Conservation (phyloP, 202 grass and related monocot species). For the Digitaria exilis region DNA sequence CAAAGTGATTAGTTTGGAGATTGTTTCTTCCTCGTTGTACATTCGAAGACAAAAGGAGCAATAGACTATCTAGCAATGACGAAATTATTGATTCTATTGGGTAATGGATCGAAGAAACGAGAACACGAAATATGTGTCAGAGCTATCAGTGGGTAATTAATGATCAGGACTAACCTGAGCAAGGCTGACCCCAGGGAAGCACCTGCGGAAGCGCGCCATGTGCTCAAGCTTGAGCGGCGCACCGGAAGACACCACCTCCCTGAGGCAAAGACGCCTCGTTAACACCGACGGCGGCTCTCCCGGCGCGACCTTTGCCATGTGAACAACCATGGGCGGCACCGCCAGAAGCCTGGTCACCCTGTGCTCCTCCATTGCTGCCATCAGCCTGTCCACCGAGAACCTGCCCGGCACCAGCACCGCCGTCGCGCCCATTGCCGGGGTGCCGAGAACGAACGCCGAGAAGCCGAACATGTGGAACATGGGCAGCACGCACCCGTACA, state of each 20-base stretch:
- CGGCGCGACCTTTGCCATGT: constrained; percentile 25
- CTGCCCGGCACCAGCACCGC: constrained; percentile 36
- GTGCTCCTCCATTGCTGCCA: constrained; percentile 27
- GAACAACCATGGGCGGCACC: constrained; percentile 50
- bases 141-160: too few relatives aligned
- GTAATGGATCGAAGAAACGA: too few relatives aligned
- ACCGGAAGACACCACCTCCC: constrained; percentile 46
- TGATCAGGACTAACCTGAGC: constrained; percentile 21
- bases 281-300: background rate
- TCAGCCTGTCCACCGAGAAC: constrained; percentile 29
- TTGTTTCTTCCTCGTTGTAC: too few relatives aligned
- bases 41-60: too few relatives aligned
- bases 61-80: too few relatives aligned
- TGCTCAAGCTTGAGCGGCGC: constrained; percentile 33
- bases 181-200: constrained; percentile 31
- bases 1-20: too few relatives aligned
- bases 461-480: constrained; percentile 61
- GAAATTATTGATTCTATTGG: too few relatives aligned
- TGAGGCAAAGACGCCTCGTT: background rate
- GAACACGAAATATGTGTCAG: too few relatives aligned
- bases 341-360: constrained; percentile 42
- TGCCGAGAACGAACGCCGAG: constrained; percentile 49
- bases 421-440: constrained; percentile 37
- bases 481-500: constrained; percentile 54
- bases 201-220: constrained; percentile 37